A percentile compares a stretch with the other conserved stretches of the same genome.
Evolutionary conservation across 2,329 filamentous ascomycete species (phyloP).

Genomic region (Chaetoscypha palmicola): DNA sequence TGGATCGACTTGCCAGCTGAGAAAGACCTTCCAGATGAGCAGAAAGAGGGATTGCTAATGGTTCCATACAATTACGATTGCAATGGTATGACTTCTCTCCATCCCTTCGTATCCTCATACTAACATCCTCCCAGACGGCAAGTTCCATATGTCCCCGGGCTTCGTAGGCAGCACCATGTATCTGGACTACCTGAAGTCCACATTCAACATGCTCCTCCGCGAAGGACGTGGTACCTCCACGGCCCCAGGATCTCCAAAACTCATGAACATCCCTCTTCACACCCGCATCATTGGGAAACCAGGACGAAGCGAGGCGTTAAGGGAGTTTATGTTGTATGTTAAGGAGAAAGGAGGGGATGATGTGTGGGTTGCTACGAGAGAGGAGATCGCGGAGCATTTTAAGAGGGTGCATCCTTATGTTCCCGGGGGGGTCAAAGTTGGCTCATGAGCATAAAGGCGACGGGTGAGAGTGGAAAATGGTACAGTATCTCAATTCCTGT

Average conservation of each 20-base stretch:
- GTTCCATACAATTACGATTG: slow-evolving; percentile 48
- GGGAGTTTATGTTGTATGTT: slow-evolving; percentile 47
- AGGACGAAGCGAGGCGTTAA: slow-evolving; percentile 42
- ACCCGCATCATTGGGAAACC: slow-evolving; percentile 45
- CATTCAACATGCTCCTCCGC: slow-evolving; percentile 47
- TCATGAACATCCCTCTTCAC: slow-evolving; percentile 50
- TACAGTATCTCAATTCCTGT: too few species aligned
- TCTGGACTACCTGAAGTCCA: slow-evolving; percentile 39
- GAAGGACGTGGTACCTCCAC: slow-evolving; percentile 11
- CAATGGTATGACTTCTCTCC: slow-evolving; percentile 33
- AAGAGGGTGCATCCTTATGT: slow-evolving; percentile 41
- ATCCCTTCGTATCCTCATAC: slow-evolving; percentile 32
- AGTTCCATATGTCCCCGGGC: slow-evolving; percentile 23
- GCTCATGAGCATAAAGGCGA: too few species aligned
- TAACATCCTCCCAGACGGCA: slow-evolving; percentile 11
- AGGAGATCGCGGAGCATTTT: slow-evolving; percentile 44
- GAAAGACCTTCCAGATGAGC: slow-evolving; percentile 31
- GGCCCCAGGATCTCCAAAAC: slow-evolving; percentile 38
- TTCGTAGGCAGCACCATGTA: slow-evolving; percentile 18
- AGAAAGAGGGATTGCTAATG: slow-evolving; percentile 41
- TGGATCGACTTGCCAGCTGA: slow-evolving; percentile 47
- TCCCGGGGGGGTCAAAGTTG: too few species aligned
- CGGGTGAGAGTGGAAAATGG: too few species aligned
- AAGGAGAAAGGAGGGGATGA: slow-evolving; percentile 37
- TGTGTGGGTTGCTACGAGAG: slow-evolving; percentile 47